A percentile compares a stretch with the other conserved stretches of the same genome.
phyloP scores from a whole-genome alignment of 2,329 filamentous ascomycete genomes.

The Colletotrichum sp. region DNA sequence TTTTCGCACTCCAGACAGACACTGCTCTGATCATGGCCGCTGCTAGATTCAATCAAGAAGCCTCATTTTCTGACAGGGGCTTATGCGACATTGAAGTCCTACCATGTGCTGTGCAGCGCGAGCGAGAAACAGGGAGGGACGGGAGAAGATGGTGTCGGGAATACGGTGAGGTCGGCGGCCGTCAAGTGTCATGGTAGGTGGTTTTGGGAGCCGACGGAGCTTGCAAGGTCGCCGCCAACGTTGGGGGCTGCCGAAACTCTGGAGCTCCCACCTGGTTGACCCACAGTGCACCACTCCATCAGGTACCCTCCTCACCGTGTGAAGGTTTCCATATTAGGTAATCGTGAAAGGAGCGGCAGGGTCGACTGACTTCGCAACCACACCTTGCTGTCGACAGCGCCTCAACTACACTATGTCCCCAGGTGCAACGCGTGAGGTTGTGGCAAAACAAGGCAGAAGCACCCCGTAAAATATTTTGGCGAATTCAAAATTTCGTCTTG shows the following conservation, averaged over 20 bases:
- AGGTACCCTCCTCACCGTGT: not conserved
- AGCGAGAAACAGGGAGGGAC: not conserved
- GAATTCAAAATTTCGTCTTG: not conserved
- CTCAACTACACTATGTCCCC: not conserved
- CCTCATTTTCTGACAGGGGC: not conserved
- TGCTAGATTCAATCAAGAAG: not conserved
- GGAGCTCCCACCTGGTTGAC: not conserved
- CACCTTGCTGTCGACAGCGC: not conserved
- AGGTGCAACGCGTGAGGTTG: not conserved
- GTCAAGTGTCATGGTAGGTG: not conserved
- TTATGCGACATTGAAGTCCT: not conserved
- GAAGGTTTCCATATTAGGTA: not conserved
- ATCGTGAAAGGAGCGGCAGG: not conserved
- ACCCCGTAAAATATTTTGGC: not conserved
- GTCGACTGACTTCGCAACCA: not conserved
- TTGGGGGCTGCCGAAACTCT: not conserved
- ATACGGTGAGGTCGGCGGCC: not conserved
- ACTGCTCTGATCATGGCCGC: conserved; percentile 17
- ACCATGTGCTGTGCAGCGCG: not conserved
- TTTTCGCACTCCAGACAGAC: not conserved
- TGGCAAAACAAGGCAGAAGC: not conserved
- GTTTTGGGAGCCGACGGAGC: not conserved
- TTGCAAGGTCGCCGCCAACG: not conserved
- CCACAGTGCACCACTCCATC: not conserved
- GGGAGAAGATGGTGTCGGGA: not conserved